Base-by-base conservation (phyloP, 768 basidiomycete genomes). In the Agrocybe chaxingu region DNA sequence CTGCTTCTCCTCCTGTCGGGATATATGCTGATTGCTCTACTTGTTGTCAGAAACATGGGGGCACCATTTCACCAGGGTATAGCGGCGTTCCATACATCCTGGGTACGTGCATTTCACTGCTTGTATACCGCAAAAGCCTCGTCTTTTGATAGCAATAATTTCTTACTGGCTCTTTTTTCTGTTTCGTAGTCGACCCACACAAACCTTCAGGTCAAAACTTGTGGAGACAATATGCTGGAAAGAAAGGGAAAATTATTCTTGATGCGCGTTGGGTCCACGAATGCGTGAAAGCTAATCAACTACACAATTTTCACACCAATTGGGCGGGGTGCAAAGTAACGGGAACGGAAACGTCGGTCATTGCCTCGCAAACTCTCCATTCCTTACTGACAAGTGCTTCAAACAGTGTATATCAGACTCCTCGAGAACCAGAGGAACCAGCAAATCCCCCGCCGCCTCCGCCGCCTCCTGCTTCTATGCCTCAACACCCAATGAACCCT, bases 311-410 rank as follows among this genome's bases (percentile, higher is more conserved):
- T 60, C 77, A 81, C 44, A 81, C 73, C 50, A 83, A 89, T 58
- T 93, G 86, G 81, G 89, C 85, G 8, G 87, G 81, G 19, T 92
- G 87, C 58, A 92, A 87, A 70, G 80, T 93, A 13, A 84, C 79
- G 13, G 90, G 89, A 18, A 75, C 72, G 12, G 89, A 92, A 67
- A 68, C 72, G 89, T 92, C 67, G 33, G 77, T 69, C n/a, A 8
- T 34, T 47, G 32, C 39, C 7, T 30, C 38, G 45, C 37, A 29
- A 29, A 18, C 39, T 16, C 53, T 49, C 16, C 34, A 43, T 13
- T 32, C 41, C 31, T 34, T 55, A 10, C 39, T 44, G 30, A 49
- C 32, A 12, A 30, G 30, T 10, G 34, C 1, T 41, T 32, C 10
- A 41, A 19, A 18, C 32, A 56, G 52, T 31, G 32, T 52, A 9